Percentiles rank a stretch among this genome's conserved stretches.
phyloP scores from a whole-genome alignment of 495 filamentous ascomycete species.

The Penicillium manginii region DNA sequence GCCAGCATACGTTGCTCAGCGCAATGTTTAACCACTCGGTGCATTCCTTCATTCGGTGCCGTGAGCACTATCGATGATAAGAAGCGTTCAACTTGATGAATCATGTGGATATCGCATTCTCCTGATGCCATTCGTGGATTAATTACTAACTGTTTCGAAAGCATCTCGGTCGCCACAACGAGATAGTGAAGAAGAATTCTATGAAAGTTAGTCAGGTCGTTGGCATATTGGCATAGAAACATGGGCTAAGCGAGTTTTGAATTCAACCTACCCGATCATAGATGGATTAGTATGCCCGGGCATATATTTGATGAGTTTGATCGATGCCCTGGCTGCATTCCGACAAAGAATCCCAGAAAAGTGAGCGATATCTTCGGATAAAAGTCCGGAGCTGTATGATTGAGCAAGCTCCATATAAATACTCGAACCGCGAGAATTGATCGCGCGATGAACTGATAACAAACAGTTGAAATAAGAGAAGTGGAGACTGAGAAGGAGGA shows the following conservation, averaged over 20 bases:
- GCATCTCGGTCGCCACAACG: not conserved
- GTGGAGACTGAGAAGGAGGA: not conserved
- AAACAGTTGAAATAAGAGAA: slow-evolving; percentile 2
- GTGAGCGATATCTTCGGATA: not conserved
- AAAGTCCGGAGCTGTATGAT: not conserved
- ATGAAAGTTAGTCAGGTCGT: not conserved
- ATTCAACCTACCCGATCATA: not conserved
- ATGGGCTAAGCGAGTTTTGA: not conserved
- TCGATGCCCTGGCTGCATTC: slow-evolving; percentile 2
- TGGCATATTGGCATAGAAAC: not conserved
- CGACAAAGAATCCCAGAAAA: not conserved
- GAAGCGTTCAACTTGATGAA: not conserved
- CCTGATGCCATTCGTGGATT: not conserved
- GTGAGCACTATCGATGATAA: not conserved
- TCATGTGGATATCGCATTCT: not conserved
- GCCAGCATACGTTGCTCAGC: not conserved
- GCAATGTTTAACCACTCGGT: not conserved
- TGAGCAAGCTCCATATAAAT: not conserved
- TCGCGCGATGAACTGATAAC: not conserved
- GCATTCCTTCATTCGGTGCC: not conserved
- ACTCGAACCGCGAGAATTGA: not conserved
- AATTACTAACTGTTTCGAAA: not conserved
- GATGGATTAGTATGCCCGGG: not conserved
- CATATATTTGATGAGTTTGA: not conserved
- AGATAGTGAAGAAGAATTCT: slow-evolving; percentile 1